Evolutionary conservation across 192 early-diverging fungal species (phyloP), one percentile per base, ranked within the genome.

Genomic region (Podila verticillata): DNA sequence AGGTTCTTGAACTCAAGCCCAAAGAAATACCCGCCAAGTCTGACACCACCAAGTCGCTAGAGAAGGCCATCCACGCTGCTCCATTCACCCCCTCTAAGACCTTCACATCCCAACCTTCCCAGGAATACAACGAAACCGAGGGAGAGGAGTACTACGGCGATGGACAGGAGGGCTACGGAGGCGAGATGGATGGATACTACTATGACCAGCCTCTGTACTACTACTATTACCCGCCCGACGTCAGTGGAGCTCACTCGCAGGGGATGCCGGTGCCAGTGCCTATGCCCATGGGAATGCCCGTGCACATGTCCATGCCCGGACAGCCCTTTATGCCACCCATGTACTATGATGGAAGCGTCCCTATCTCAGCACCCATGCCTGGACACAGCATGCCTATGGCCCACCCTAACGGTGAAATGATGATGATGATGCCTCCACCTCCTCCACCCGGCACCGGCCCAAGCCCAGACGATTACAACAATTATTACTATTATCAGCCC

Each of bases 201-300:
- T 80, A 72, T 31, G 77, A 72, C 47, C 77, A 80, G 60, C 77
- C 77, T 26, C 64, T 80, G 65, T 72, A 72, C 28, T 80, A 80
- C 26, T 80, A 80, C 29, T 80, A 80, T 19, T 80, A 80, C 49
- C 77, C 77, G 8, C 61, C 77, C 5, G 1, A 34, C 26, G 19
- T 60, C 77, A 13, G 59, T 32, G 4, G 63, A 61, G 15, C 22
- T 30, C 24, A 31, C 63, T 24, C 61, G 68, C 9, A 63, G 68
- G 63, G 51, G 24, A 44, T 75, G 32, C 73, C 73, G n/a, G 47
- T 66, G 17, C 60, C 65, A 12, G 61, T 68, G 2, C 60, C 59
- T 5, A 63, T 80, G 59, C 77, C 77, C 12, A 65, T 80, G 57
- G 77, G 77, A 6, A 58, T 80, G 58, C 77, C 77, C 2, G 36